Evolutionary conservation across 2,329 filamentous ascomycete species (phyloP), one percentile per base, ranked within the genome.

Genomic region (Sphaerulina vaccinii): DNA sequence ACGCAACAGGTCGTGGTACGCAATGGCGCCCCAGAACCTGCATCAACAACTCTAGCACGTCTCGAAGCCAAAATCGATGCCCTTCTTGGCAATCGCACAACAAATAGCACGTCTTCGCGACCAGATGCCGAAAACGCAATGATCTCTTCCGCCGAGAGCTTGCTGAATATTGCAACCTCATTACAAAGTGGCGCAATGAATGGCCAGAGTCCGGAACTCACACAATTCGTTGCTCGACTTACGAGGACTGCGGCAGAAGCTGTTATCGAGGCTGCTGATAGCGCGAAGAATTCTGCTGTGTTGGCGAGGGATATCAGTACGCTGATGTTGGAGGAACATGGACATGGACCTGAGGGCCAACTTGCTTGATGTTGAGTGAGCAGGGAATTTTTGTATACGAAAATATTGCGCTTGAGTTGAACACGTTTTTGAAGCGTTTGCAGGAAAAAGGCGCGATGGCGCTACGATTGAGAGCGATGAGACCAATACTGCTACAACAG

Each of bases 31-130:
- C 15, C 24, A 24, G 32, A 45, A 23, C n/a, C 13, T 35, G 33
- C 53, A 16, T 35, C 33, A 21, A 29, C 36, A 29, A 38, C 39
- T 3, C 36, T 56, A 27, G 51, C 51, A 22, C 54, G 54, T 23
- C 27, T 56, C 7, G 54, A 56, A 36, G 47, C 54, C 10, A 56
- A 54, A 21, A 53, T 56, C n/a, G 51, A 54, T 16, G 40, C 42
- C 15, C 32, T 56, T 18, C 27, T 53, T 24, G 21, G 22, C 22
- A 22, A 23, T 15, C 9, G 13, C 19, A 10, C 40, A 2, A 32
- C 44, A 15, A 40, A 48, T 22, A 21, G 19, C 43, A 38, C 29
- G 15, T 24, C 33, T 24, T 16, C 19, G 5, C 32, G 22, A 23
- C 22, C n/a, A 36, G 32, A 23, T 11, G 36, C 22, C 36, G 45